phyloP scores from a whole-genome alignment of 2,329 filamentous ascomycete species.

The Verticillium tricorpus region DNA sequence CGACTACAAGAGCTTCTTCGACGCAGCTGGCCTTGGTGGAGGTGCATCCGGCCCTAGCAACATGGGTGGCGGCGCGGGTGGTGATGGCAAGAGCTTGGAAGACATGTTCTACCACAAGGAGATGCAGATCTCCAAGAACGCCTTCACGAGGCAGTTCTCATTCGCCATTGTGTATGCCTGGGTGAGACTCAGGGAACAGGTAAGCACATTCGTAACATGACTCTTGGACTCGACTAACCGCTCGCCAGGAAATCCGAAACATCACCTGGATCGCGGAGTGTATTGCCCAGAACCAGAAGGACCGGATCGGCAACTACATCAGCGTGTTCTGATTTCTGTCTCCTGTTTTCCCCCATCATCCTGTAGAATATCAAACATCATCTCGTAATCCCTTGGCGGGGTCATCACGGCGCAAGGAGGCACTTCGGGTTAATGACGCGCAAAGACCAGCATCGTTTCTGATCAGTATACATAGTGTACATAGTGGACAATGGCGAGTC shows the following conservation, averaged over 20 bases:
- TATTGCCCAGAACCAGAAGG: constrained; percentile 99
- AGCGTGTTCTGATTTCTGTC: constrained; percentile 72
- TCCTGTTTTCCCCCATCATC: constrained; percentile 16
- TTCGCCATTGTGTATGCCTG: constrained; percentile 94
- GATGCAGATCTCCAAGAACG: constrained; percentile 95
- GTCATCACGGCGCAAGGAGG: constrained; percentile 30
- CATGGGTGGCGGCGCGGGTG: constrained; percentile 73
- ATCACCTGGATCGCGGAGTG: constrained; percentile 99
- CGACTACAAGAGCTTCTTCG: constrained; percentile 96
- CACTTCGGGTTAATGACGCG: constrained; percentile 12
- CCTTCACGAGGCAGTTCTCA: constrained; percentile 94
- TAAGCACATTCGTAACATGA: constrained; percentile 38
- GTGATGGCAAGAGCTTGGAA: constrained; percentile 85
- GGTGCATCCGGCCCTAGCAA: constrained; percentile 72
- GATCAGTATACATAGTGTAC: constrained; percentile 37
- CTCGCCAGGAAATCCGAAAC: constrained; percentile 86
- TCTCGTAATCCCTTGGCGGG: constrained; percentile 13
- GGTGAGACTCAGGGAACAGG: constrained; percentile 97
- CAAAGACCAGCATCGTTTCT: constrained; percentile 14
- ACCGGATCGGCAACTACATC: constrained; percentile 97
- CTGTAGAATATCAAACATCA: constrained; percentile 37
- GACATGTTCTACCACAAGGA: constrained; percentile 99
- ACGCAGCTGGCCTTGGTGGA: constrained; percentile 76
- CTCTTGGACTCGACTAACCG: background rate
- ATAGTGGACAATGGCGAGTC: constrained; percentile 38